Conservation (phyloP, 2,329 filamentous ascomycete genomes). For the Reticulascus tulasneorum region DNA sequence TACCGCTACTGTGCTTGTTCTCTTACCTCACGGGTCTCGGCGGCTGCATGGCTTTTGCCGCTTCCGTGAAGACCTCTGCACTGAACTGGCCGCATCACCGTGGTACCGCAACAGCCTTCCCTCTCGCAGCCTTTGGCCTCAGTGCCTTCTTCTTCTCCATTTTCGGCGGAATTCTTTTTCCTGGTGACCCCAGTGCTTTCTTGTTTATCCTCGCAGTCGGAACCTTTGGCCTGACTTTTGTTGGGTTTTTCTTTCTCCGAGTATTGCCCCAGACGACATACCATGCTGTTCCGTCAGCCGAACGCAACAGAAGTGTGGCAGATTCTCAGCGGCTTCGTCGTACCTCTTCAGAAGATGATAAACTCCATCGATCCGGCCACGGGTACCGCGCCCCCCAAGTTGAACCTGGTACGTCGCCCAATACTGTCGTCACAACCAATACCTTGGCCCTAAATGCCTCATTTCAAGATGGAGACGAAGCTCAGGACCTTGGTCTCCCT, state of each 20-base stretch:
- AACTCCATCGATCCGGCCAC: slow-evolving; percentile 34
- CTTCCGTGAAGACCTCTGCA: slow-evolving; percentile 79
- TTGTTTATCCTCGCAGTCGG: slow-evolving; percentile 76
- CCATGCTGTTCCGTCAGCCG: slow-evolving; percentile 52
- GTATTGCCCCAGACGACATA: slow-evolving; percentile 64
- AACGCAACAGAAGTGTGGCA: too few relatives aligned
- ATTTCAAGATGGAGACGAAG: slow-evolving; percentile 11
- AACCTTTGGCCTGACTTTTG: slow-evolving; percentile 70
- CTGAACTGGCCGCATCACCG: slow-evolving; percentile 89
- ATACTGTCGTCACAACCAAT: slow-evolving; percentile 26
- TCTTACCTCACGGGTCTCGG: slow-evolving; percentile 83
- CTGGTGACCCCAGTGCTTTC: slow-evolving; percentile 77
- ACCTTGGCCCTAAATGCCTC: slow-evolving; percentile 19
- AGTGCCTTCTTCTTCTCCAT: slow-evolving; percentile 96
- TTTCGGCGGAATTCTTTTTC: slow-evolving; percentile 71
- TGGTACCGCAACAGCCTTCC: slow-evolving; percentile 91
- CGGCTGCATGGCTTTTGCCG: slow-evolving; percentile 86
- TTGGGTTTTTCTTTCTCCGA: slow-evolving; percentile 80
- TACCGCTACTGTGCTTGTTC: slow-evolving; percentile 69
- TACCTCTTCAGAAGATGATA: slow-evolving; percentile 38
- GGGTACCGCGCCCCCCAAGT: slow-evolving; percentile 30
- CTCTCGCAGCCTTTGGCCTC: slow-evolving; percentile 85
- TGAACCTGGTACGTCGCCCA: slow-evolving; percentile 64
- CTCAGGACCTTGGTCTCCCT: slow-evolving; percentile 13
- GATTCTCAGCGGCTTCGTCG: slow-evolving; percentile 32